Conservation (phyloP, 139 green algal species). For the Mychonastes homosphaera region DNA sequence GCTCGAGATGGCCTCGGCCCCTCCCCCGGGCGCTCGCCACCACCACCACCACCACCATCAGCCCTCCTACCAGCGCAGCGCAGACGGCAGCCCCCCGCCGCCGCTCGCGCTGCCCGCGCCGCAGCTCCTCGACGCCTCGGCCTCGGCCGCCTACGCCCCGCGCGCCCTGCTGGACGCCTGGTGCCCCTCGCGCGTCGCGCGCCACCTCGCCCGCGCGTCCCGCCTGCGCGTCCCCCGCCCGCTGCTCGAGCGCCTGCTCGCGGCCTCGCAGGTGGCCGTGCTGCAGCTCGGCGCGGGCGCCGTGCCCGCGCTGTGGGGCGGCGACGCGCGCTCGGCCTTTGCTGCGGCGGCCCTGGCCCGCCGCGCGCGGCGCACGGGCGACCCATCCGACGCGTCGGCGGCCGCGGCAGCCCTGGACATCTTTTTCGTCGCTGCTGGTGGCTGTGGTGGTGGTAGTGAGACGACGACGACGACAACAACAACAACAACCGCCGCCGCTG, state of each 20-base stretch:
- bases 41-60: conserved; percentile 5
- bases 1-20: conserved; percentile 11
- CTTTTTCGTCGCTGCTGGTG: neutral
- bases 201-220: conserved; percentile 1
- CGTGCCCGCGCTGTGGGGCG: neutral
- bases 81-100: neutral
- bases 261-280: neutral
- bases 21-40: neutral
- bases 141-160: neutral
- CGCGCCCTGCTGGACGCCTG: conserved; percentile 4
- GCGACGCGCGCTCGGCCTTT: neutral
- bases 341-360: neutral
- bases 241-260: conserved; percentile 4
- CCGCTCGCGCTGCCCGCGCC: neutral
- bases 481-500: too few relatives aligned
- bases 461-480: too few relatives aligned
- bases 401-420: neutral
- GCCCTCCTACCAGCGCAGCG: neutral
- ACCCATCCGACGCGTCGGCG: neutral
- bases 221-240: neutral
- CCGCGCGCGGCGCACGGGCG: neutral
- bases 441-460: too few relatives aligned
- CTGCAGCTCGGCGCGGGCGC: neutral
- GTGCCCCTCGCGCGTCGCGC: neutral
- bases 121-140: neutral